Evolutionary conservation across 345 rosid species (phyloP), one percentile per base, ranked within the genome.

Genomic region (Hibiscus trionum): DNA sequence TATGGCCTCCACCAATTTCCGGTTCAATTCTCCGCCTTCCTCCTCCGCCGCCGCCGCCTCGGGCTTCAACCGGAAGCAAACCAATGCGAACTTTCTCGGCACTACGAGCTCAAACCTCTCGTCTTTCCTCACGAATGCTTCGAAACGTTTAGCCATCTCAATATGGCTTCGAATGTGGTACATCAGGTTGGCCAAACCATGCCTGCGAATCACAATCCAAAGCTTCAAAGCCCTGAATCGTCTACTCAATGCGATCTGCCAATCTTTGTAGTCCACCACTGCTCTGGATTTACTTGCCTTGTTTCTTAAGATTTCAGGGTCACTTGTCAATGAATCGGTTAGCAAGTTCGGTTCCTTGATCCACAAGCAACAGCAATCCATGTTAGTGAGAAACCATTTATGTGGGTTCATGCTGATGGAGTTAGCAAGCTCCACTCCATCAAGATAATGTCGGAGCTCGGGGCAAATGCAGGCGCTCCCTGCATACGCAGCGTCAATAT

Each of bases 351-450:
- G 81, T 5, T 61, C 57, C 67, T 77, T 82, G 15, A 84, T 73
- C 90, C 87, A 84, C 29, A 82, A 21, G 70, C 86, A 82, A 16
- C 86, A 80, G 2, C 86, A 84, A 17, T 86, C 87, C 56, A 84
- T 11, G 66, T 76, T 80, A 17, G 72, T 79, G 57, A 86, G 86
- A 1, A 84, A 77, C 90, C 90, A 86, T 44, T 84, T 84, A 52
- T 82, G 86, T 1, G 87, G 75, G 21, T 78, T 82, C 19, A 84
- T 37, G 44, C 86, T 82, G 26, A 82, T 37, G 2, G 89, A 86
- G 66, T 86, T 77, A 15, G 77, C 84, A 44, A 65, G 76, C 42
- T 84, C 87, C 2, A 84, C 72, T 15, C 86, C 84, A 37, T 80
- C 66, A 33, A 84, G 49, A 77, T 71, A 69, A 69, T 72, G 79